Percentiles rank a stretch among this genome's conserved stretches.
Evolutionary conservation across 345 rosid genomes (phyloP).

Genomic region (Corymbia maculata): DNA sequence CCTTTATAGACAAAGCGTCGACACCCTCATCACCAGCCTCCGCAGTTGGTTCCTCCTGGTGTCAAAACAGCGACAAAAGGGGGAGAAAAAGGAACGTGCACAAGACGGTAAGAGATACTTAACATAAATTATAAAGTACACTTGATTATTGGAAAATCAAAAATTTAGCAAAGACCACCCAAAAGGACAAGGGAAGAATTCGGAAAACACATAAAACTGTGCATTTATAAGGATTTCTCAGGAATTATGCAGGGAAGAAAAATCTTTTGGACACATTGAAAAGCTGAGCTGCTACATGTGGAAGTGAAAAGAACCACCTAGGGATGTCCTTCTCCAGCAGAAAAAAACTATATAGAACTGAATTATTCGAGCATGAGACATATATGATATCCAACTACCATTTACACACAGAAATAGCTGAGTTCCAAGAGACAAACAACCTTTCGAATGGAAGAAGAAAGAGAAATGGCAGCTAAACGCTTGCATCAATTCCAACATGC

Average conservation of each 20-base stretch:
- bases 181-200: neutral
- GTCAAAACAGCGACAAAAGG: neutral
- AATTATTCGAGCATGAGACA: neutral
- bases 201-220: neutral
- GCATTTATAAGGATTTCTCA: neutral
- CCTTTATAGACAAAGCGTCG: slow-evolving; percentile 41
- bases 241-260: neutral
- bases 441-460: neutral
- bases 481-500: neutral
- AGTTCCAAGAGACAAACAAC: neutral
- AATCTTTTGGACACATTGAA: neutral
- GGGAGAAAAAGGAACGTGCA: neutral
- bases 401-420: neutral
- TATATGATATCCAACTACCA: neutral
- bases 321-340: neutral
- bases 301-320: neutral
- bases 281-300: neutral
- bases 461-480: neutral
- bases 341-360: neutral
- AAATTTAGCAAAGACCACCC: neutral
- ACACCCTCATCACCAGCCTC: slow-evolving; percentile 37
- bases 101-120: neutral
- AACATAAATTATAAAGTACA: neutral
- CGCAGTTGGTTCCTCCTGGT: slow-evolving; percentile 37
- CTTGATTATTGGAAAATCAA: neutral